These are phyloP conservation scores for Umbelopsis sp. DNA, from an alignment of 192 early-diverging fungal species.

Conservation along the genomic window DNA sequence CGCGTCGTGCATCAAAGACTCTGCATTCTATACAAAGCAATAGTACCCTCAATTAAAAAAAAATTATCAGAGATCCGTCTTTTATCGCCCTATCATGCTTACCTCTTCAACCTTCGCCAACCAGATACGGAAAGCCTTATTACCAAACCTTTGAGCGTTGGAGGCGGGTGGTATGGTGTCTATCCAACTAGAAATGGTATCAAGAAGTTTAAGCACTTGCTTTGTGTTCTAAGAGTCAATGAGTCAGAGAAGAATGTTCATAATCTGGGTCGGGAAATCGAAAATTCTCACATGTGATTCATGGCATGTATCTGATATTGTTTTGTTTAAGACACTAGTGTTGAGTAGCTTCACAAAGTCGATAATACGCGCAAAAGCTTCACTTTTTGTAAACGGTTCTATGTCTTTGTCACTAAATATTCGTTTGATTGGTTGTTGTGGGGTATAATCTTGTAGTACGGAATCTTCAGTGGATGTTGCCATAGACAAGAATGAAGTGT, in stretches of 20 bases:
- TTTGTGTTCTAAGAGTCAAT: conserved; percentile 38
- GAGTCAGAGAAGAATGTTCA: not conserved
- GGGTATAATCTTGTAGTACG: conserved; percentile 35
- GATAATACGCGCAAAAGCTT: conserved; percentile 69
- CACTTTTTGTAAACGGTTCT: conserved; percentile 56
- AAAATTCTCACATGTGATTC: conserved; percentile 55
- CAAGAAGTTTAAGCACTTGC: conserved; percentile 61
- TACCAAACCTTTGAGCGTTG: conserved; percentile 85
- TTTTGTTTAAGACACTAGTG: conserved; percentile 65
- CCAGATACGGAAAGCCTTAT: conserved; percentile 88
- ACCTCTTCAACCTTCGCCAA: conserved; percentile 56
- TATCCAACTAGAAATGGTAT: conserved; percentile 69
- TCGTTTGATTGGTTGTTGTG: conserved; percentile 51
- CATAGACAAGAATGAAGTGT: not conserved
- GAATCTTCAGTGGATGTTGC: not conserved
- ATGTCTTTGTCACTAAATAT: conserved; percentile 63
- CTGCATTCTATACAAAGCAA: conserved; percentile 32
- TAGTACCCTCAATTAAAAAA: not conserved
- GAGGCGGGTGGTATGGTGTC: conserved; percentile 76
- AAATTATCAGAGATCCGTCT: not conserved
- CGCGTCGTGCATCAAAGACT: conserved; percentile 31
- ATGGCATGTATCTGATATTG: conserved; percentile 52
- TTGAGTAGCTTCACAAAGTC: conserved; percentile 77
- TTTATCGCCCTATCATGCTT: not conserved
- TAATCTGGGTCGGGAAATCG: not conserved